These are phyloP conservation scores for Spironucleus salmonicida DNA, from an alignment of 208 protist species.

Conservation along the genomic window DNA sequence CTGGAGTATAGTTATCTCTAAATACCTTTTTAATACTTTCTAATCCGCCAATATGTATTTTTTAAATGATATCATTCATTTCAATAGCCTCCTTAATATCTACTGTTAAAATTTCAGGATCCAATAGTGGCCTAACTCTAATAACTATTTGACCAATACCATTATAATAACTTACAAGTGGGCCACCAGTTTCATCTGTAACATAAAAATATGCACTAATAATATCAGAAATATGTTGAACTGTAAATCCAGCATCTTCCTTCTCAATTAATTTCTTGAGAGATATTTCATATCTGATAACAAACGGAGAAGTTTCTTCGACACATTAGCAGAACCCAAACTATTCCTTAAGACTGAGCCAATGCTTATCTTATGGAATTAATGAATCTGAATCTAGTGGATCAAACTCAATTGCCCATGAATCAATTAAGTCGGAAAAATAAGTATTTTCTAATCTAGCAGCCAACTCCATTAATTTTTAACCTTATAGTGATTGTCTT, in stretches of 20 bases:
- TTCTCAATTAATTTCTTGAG: conserved; percentile 11
- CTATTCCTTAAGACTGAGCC: neutral
- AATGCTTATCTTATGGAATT: neutral
- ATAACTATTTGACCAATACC: neutral
- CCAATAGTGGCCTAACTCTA: neutral
- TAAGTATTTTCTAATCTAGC: conserved; percentile 67
- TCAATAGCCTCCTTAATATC: neutral
- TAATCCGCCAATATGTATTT: neutral
- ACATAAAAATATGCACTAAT: neutral
- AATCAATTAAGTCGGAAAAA: conserved; percentile 65
- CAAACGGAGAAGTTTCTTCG: neutral
- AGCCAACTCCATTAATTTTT: conserved; percentile 34
- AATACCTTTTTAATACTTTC: conserved; percentile 22
- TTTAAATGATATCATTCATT: neutral
- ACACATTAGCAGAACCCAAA: neutral
- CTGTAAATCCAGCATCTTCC: too few species aligned
- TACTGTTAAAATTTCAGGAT: too few species aligned
- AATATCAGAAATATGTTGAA: neutral
- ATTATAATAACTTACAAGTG: neutral
- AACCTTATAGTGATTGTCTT: conserved; percentile 4
- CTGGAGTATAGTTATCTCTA: neutral
- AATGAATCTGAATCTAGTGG: neutral
- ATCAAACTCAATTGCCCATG: neutral
- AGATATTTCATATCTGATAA: neutral
- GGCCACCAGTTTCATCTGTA: neutral